Evolutionary conservation across 2,329 filamentous ascomycete species (phyloP).

Genomic region (Sordariomycetes sp.): DNA sequence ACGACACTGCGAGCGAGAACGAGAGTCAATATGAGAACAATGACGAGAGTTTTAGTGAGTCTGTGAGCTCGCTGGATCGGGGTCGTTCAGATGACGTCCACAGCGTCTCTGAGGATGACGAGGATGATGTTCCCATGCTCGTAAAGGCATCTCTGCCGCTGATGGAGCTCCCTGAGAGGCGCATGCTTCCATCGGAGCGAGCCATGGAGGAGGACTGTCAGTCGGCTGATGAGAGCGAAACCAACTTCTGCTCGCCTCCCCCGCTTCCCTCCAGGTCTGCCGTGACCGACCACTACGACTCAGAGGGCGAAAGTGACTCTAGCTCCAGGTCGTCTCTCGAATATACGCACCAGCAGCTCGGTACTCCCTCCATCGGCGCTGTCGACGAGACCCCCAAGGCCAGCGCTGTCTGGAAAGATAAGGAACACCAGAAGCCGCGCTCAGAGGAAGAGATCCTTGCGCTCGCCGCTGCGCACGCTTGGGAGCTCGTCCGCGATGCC

Average conservation of each 20-base stretch:
- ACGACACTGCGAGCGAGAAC: slow-evolving; percentile 26
- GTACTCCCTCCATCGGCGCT: slow-evolving; percentile 29
- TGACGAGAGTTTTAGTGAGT: slow-evolving; percentile 37
- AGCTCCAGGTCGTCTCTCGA: slow-evolving; percentile 31
- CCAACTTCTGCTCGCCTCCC: no score
- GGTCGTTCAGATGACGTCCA: slow-evolving; percentile 41
- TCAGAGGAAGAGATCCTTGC: no score
- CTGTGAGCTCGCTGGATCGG: slow-evolving; percentile 39
- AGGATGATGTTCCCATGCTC: slow-evolving; percentile 7
- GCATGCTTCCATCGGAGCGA: no score
- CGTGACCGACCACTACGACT: slow-evolving; percentile 2
- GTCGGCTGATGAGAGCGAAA: no score
- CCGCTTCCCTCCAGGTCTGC: no score
- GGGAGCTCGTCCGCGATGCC: no score
- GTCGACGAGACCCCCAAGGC: slow-evolving; percentile 19
- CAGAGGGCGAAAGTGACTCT: slow-evolving; percentile 25
- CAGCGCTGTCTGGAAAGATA: no score
- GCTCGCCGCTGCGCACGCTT: neutral
- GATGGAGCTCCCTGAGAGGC: no score
- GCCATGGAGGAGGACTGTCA: no score
- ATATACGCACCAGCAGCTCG: slow-evolving; percentile 39
- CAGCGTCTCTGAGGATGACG: slow-evolving; percentile 35
- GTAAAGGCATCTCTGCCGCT: no score
- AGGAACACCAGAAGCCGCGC: no score
- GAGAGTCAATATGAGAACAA: slow-evolving; percentile 41